Evolutionary conservation across 2,329 filamentous ascomycete species (phyloP).

Genomic region (Venturia asperata): DNA sequence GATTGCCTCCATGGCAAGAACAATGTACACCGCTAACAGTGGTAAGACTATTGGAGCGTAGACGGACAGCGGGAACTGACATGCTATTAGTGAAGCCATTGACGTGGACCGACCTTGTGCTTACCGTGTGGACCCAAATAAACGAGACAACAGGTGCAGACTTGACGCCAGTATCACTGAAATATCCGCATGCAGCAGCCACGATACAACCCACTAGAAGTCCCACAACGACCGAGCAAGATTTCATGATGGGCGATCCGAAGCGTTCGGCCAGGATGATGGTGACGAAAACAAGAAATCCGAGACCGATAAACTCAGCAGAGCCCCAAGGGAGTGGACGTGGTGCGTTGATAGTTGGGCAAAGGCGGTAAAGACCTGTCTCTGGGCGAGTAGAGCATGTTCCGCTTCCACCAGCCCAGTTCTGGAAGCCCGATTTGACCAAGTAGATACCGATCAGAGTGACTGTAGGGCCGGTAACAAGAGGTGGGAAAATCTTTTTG

Average conservation of each 20-base stretch:
- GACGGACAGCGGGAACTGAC: slow-evolving; percentile 63
- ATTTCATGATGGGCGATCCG: slow-evolving; percentile 79
- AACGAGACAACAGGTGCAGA: slow-evolving; percentile 65
- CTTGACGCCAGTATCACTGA: slow-evolving; percentile 64
- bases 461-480: slow-evolving; percentile 63
- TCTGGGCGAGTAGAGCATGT: slow-evolving; percentile 41
- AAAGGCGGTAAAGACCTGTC: slow-evolving; percentile 48
- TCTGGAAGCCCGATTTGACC: slow-evolving; percentile 63
- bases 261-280: slow-evolving; percentile 78
- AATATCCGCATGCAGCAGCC: slow-evolving; percentile 70
- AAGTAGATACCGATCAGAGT: slow-evolving; percentile 67
- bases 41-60: slow-evolving; percentile 70
- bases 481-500: slow-evolving; percentile 68
- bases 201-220: slow-evolving; percentile 72
- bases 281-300: slow-evolving; percentile 71
- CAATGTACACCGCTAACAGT: slow-evolving; percentile 55
- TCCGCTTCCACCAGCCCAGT: slow-evolving; percentile 72
- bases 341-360: slow-evolving; percentile 58
- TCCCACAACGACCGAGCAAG: slow-evolving; percentile 66
- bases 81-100: slow-evolving; percentile 35
- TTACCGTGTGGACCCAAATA: slow-evolving; percentile 61
- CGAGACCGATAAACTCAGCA: slow-evolving; percentile 64
- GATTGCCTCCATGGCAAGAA: slow-evolving; percentile 71
- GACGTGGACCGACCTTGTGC: not conserved
- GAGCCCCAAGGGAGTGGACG: slow-evolving; percentile 70